A percentile compares a stretch with the other conserved stretches of the same genome.
Evolutionary conservation across 768 basidiomycete genomes (phyloP).

Genomic region (Naganishia randhawae): DNA sequence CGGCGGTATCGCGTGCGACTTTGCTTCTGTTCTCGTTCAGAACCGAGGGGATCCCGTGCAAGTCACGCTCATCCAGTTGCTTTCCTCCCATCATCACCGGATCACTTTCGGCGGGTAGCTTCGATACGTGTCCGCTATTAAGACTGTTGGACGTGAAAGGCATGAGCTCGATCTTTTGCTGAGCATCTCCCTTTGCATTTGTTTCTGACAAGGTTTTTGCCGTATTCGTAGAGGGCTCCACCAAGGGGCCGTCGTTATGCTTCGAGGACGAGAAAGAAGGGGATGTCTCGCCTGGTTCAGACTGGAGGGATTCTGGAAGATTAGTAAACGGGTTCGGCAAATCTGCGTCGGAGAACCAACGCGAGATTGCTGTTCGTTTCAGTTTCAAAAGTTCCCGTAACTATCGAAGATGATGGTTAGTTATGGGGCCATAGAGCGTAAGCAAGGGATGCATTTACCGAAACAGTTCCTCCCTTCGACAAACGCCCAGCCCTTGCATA

Average conservation of each 20-base stretch:
- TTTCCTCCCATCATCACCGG: no score
- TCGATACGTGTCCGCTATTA: background rate
- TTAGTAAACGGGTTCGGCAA: background rate
- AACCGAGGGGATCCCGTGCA: no score
- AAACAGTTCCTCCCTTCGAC: background rate
- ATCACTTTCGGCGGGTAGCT: no score
- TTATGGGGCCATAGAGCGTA: no score
- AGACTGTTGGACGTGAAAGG: background rate
- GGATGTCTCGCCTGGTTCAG: background rate
- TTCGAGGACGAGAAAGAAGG: background rate
- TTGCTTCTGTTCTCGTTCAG: background rate
- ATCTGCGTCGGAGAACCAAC: background rate
- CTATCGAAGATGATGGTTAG: no score
- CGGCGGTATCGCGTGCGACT: background rate
- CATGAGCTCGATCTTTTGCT: no score
- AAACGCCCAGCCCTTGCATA: background rate
- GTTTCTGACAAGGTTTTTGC: background rate
- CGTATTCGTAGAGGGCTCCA: background rate
- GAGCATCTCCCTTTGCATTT: no score
- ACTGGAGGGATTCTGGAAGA: background rate
- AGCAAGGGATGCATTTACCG: background rate
- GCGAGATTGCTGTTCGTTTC: background rate
- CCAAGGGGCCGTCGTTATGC: background rate
- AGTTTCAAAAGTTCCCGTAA: background rate
- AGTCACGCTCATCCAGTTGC: no score